Percentiles rank a stretch among this genome's conserved stretches.
Evolutionary conservation across 2,329 filamentous ascomycete genomes (phyloP).

Genomic region (Aspergillus felis): DNA sequence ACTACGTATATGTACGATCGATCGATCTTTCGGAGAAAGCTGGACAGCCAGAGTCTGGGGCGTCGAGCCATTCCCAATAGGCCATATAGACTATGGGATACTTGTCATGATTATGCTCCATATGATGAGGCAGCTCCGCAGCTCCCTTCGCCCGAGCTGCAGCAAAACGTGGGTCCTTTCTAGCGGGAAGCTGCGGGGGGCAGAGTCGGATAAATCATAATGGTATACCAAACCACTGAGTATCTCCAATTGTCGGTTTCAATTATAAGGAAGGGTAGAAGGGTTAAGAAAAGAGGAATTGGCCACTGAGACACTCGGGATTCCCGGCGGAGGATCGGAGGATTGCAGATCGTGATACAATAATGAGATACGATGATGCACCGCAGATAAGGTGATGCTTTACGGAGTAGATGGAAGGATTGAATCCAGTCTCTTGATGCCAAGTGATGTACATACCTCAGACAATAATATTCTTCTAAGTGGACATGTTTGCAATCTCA

Average conservation of each 20-base stretch:
- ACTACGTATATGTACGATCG: background rate
- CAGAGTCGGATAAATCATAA: background rate
- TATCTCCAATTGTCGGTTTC: background rate
- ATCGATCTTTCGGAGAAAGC: no score
- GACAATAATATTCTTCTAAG: no score
- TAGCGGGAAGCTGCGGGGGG: background rate
- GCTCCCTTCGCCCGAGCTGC: slow-evolving; percentile 15
- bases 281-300: background rate
- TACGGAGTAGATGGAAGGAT: no score
- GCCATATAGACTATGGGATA: background rate
- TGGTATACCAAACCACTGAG: background rate
- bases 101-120: background rate
- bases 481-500: no score
- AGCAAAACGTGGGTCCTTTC: slow-evolving; percentile 5
- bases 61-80: background rate
- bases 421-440: no score
- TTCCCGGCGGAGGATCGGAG: no score
- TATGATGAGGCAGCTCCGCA: background rate
- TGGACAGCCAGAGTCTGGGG: background rate
- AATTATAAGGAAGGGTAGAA: background rate
- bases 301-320: no score
- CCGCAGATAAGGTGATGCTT: no score
- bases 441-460: no score
- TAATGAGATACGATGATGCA: no score
- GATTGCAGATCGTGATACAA: no score